These are phyloP conservation scores for Seiridium cupressi DNA, from an alignment of 2,329 filamentous ascomycete species.

Conservation along the genomic window DNA sequence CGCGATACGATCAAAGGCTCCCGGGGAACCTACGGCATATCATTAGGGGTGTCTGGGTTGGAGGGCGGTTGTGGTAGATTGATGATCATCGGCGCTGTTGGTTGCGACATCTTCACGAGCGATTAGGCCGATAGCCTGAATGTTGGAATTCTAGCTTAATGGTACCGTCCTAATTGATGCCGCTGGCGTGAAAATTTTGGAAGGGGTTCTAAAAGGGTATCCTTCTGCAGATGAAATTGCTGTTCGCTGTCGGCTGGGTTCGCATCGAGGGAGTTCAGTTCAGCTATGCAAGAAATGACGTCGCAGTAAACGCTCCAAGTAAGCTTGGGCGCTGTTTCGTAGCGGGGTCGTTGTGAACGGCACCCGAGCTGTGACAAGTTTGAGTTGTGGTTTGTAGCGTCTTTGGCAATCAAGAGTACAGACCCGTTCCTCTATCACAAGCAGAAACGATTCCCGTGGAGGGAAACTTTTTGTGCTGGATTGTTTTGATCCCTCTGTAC, in stretches of 20 bases:
- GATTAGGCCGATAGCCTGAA: not conserved
- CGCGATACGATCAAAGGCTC: not conserved
- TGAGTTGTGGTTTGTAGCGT: too few species aligned
- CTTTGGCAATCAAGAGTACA: not conserved
- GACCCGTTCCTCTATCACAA: not conserved
- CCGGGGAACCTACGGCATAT: slow-evolving; percentile 71
- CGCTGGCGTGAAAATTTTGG: too few species aligned
- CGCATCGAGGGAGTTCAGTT: not conserved
- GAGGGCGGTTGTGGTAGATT: slow-evolving; percentile 81
- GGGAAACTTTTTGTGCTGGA: not conserved
- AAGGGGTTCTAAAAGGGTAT: not conserved
- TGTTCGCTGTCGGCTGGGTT: not conserved
- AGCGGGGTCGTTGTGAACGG: not conserved
- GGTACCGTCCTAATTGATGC: not conserved
- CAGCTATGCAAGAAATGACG: slow-evolving; percentile 5
- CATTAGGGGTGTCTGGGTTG: slow-evolving; percentile 81
- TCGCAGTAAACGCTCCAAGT: not conserved
- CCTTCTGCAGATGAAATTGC: not conserved
- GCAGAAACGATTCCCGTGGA: too few species aligned
- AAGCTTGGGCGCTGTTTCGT: slow-evolving; percentile 1
- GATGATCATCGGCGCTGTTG: slow-evolving; percentile 66
- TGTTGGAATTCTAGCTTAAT: not conserved
- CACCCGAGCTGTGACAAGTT: too few species aligned
- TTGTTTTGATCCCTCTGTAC: not conserved
- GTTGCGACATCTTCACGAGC: slow-evolving; percentile 24